Evolutionary conservation across 2,329 filamentous ascomycete genomes (phyloP).

Genomic region (Ceratocystis albifundus): DNA sequence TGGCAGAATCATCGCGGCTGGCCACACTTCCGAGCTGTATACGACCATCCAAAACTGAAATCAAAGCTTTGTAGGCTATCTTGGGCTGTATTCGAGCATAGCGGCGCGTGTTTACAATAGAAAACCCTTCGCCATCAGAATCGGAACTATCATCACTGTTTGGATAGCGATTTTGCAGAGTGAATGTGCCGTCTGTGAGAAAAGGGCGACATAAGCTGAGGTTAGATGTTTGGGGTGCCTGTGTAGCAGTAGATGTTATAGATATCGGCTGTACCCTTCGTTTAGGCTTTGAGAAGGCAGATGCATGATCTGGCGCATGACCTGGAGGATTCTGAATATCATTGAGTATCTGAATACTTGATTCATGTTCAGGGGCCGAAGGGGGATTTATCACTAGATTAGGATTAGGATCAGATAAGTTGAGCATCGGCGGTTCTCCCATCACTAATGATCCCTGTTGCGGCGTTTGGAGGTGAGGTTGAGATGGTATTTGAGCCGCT

Average conservation of each 20-base stretch:
- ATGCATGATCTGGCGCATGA: not conserved
- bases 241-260: not conserved
- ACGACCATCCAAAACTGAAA: slow-evolving; percentile 30
- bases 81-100: slow-evolving; percentile 36
- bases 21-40: slow-evolving; percentile 23
- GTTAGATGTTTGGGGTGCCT: not conserved
- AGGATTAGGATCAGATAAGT: not conserved
- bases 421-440: not conserved
- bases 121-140: slow-evolving; percentile 27
- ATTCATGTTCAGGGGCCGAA: not conserved
- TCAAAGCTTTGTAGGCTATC: slow-evolving; percentile 35
- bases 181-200: slow-evolving; percentile 20
- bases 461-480: not conserved
- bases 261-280: not conserved
- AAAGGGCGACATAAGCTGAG: slow-evolving; percentile 25
- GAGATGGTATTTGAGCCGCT: not conserved
- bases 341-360: not conserved
- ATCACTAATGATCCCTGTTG: too few relatives aligned
- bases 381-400: not conserved
- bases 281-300: not conserved
- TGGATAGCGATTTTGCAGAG: slow-evolving; percentile 15
- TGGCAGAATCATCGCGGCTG: slow-evolving; percentile 21
- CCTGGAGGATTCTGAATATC: not conserved
- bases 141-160: slow-evolving; percentile 21
- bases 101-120: slow-evolving; percentile 25